Conservation (phyloP, 768 basidiomycete species). For the Mycena vitilis region DNA sequence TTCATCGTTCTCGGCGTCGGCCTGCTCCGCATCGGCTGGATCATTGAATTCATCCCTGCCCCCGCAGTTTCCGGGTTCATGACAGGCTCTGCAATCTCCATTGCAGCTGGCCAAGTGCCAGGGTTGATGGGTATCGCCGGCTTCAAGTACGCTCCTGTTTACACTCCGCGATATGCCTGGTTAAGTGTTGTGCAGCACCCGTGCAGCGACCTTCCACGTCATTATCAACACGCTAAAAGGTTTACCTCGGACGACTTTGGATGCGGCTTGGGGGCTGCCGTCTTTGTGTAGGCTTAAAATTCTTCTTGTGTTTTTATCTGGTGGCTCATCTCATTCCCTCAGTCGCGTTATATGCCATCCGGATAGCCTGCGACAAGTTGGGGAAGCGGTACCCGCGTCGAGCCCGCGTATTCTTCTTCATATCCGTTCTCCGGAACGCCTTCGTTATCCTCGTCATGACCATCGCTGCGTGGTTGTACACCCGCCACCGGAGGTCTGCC, state of each 20-base stretch:
- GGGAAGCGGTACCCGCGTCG: constrained; percentile 70
- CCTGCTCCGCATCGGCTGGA: constrained; percentile 89
- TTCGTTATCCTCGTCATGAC: constrained; percentile 92
- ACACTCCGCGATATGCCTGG: constrained; percentile 17
- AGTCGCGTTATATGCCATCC: constrained; percentile 75
- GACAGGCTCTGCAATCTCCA: constrained; percentile 86
- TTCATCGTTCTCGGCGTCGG: constrained; percentile 94
- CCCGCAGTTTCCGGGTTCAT: constrained; percentile 92
- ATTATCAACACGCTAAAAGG: constrained; percentile 95
- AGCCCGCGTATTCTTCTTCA: constrained; percentile 81
- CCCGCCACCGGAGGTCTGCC: constrained; percentile 66
- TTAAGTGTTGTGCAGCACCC: constrained; percentile 65
- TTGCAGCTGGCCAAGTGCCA: constrained; percentile 85
- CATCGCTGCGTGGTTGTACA: constrained; percentile 88
- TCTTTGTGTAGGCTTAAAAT: constrained; percentile 57
- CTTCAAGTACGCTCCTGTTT: constrained; percentile 70
- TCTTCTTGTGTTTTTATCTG: not conserved
- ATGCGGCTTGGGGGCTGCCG: constrained; percentile 91
- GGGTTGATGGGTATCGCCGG: constrained; percentile 88
- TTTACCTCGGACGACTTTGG: constrained; percentile 73
- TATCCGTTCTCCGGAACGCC: constrained; percentile 81
- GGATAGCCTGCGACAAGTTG: constrained; percentile 63
- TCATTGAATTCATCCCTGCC: constrained; percentile 93
- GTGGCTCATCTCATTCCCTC: not conserved
- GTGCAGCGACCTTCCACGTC: constrained; percentile 85